phyloP scores from a whole-genome alignment of 2,329 filamentous ascomycete species.

The Trichoderma harzianum region DNA sequence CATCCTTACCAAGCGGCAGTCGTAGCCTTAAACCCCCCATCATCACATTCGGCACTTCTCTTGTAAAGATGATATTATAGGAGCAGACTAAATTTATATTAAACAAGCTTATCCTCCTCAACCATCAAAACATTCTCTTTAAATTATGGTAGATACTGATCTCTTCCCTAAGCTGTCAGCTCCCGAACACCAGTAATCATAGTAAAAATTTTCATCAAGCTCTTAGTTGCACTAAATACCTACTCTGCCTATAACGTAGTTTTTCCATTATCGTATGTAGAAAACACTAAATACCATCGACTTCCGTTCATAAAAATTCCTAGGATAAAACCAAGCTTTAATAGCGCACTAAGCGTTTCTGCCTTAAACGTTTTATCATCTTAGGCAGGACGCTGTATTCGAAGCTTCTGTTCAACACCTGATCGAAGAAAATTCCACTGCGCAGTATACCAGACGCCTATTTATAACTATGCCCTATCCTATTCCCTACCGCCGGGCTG shows the following conservation, averaged over 20 bases:
- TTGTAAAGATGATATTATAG: too few relatives aligned
- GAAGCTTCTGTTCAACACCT: background rate
- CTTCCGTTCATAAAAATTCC: background rate
- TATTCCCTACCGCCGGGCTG: background rate
- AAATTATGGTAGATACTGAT: background rate
- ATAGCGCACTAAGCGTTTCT: background rate
- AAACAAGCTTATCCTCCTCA: background rate
- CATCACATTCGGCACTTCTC: too few relatives aligned
- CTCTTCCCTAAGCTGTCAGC: background rate
- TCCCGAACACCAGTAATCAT: background rate
- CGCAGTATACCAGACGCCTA: background rate
- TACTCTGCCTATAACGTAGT: background rate
- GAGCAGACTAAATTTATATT: too few relatives aligned
- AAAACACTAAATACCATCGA: background rate
- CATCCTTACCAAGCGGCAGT: too few relatives aligned
- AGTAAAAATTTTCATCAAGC: conserved; percentile 12
- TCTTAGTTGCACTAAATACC: background rate
- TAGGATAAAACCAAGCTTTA: background rate
- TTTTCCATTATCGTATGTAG: background rate
- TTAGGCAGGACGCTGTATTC: background rate
- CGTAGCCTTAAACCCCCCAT: too few relatives aligned
- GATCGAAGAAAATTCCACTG: background rate
- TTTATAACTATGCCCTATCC: background rate
- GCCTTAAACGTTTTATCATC: background rate
- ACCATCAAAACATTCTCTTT: background rate